Conservation (phyloP, 345 rosid genomes). For the Ceriops decandra region DNA sequence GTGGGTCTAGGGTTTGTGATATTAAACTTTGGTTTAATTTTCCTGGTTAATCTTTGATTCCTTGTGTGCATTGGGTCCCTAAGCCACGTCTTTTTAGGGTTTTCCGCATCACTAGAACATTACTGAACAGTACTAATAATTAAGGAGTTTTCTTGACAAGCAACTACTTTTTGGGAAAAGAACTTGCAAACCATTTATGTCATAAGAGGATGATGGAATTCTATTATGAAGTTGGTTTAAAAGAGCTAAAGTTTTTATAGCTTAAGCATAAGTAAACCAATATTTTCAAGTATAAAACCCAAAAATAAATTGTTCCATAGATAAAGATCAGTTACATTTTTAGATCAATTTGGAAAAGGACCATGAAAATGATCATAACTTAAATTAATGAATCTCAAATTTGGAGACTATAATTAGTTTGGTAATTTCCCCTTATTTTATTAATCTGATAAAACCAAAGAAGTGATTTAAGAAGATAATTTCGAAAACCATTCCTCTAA, state of each 20-base stretch:
- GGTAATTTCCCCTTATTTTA: conserved; percentile 20
- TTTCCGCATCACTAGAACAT: no score
- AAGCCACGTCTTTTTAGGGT: no score
- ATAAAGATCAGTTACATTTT: conserved; percentile 37
- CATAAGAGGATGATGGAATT: conserved; percentile 42
- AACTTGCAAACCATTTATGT: conserved; percentile 35
- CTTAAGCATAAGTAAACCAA: conserved; percentile 40
- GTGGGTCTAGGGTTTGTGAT: no score
- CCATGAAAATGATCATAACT: conserved; percentile 46
- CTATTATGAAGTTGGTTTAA: conserved; percentile 34
- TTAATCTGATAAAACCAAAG: conserved; percentile 14
- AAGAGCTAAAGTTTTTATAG: conserved; percentile 36
- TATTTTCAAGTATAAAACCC: conserved; percentile 39
- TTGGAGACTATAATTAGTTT: background rate
- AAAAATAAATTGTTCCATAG: conserved; percentile 47
- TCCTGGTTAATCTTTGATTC: no score
- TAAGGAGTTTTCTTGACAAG: conserved; percentile 8
- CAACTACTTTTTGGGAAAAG: conserved; percentile 21
- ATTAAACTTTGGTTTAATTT: no score
- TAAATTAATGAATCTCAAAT: conserved; percentile 4
- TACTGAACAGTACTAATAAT: conserved; percentile 6
- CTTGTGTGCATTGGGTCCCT: no score
- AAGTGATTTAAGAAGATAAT: conserved; percentile 5
- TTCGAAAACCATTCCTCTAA: conserved; percentile 20
- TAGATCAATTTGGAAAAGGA: conserved; percentile 47